Evolutionary conservation across 805 yeast species (phyloP), one percentile per base, ranked within the genome.

Genomic region (Candida fluviatilis): DNA sequence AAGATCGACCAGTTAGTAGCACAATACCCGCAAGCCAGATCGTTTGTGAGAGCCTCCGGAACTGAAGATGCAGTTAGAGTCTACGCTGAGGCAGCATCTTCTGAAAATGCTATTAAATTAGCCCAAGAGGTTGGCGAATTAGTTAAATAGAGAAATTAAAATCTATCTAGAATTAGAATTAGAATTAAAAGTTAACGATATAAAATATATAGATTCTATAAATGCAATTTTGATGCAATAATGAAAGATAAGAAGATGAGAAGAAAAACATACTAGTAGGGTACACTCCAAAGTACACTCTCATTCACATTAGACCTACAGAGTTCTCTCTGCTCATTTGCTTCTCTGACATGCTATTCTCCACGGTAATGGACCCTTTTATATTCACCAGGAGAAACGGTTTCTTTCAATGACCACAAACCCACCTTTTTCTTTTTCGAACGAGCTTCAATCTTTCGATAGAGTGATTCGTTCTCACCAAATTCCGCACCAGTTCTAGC

Each of bases 21-120:
- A 7, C 62, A 75, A 48, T 80, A 69, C 46, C 49, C 64, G 0
- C 54, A 62, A 13, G 97, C 91, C 2, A 76, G 99, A 54, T 82
- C 95, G 2, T 93, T 93, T 61, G 98, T 91, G 2, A 78, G 99
- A 50, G 98, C 99, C 7, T 84, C 95, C 43, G 99, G 99, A 11
- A 93, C 99, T 1, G 99, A 93, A 59, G 95, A 93, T 59, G 98
- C 96, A 0, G 97, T 93, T 1, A 77, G 99, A 50, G 87, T 93
- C 5, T 93, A 93, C 50, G 93, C 96, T 1, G 99, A 93, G 60
- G 95, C 96, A 0, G 69, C 66, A 2, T 73, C 65, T 14, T 36
- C 46, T 28, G 65, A 52, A 31, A 36, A 61, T 28, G 63, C 62
- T 5, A 62, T 52, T 31, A 47, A 44, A 21, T 58, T 69, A 36